Conservation (phyloP, 176 grass and related monocot species). For the Rhynchospora breviuscula region DNA sequence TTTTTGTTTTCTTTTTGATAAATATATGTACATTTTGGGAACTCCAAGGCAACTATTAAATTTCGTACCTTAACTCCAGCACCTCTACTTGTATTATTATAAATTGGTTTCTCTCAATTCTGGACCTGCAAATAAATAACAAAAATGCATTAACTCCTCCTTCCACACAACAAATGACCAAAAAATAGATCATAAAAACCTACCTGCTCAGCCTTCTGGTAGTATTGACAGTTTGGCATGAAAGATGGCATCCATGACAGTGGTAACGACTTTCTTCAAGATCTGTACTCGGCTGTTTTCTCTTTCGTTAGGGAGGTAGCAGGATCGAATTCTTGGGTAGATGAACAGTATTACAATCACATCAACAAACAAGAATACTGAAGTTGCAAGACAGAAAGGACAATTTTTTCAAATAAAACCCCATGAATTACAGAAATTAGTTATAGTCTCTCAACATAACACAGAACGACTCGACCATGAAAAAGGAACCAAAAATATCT, state of each 20-base stretch:
- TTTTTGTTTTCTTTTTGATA: not conserved
- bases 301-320: not conserved
- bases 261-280: not conserved
- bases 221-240: not conserved
- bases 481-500: constrained; percentile 22
- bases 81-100: not conserved
- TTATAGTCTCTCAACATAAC: constrained; percentile 25
- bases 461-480: constrained; percentile 15
- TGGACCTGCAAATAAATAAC: constrained; percentile 1
- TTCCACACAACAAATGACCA: not conserved
- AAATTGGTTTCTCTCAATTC: not conserved
- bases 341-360: constrained; percentile 1
- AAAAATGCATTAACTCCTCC: not conserved
- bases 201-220: constrained; percentile 1
- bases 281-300: not conserved
- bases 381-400: constrained; percentile 18
- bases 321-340: not conserved
- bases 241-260: not conserved
- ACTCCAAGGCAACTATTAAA: not conserved
- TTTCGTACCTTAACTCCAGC: constrained; percentile 4
- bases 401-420: constrained; percentile 30
- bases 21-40: not conserved
- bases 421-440: constrained; percentile 31
- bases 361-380: constrained; percentile 8
- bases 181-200: not conserved